Evolutionary conservation across 495 filamentous ascomycete species (phyloP).

Genomic region (Daldinia concentrica): DNA sequence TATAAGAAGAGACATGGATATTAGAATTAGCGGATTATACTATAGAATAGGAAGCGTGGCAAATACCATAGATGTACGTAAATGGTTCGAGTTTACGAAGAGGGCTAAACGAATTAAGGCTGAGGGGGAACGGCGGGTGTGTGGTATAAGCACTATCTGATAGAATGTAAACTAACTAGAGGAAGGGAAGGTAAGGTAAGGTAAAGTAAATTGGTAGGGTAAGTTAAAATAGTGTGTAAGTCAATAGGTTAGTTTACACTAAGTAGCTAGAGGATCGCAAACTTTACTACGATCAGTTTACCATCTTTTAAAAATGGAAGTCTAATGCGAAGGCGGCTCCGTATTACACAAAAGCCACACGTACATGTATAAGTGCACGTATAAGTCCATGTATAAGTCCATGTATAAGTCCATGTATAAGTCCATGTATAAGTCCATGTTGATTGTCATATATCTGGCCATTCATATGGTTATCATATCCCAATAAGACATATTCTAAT

Average conservation of each 20-base stretch:
- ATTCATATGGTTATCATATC: neutral
- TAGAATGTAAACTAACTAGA: neutral
- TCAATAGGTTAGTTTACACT: neutral
- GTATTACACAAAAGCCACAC: conserved; percentile 27
- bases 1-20: neutral
- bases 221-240: too few relatives aligned
- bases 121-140: neutral
- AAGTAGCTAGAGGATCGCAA: neutral
- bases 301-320: neutral
- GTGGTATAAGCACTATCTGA: neutral
- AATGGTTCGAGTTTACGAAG: neutral
- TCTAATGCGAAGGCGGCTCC: neutral
- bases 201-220: neutral
- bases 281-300: neutral
- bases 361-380: neutral
- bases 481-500: conserved; percentile 6
- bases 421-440: neutral
- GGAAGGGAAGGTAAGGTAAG: neutral
- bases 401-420: neutral
- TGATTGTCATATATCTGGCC: too few relatives aligned
- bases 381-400: too few relatives aligned
- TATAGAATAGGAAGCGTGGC: conserved; percentile 11
- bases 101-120: neutral
- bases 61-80: neutral
- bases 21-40: neutral